Percentiles rank a stretch among this genome's conserved stretches.
Evolutionary conservation across 2,329 filamentous ascomycete genomes (phyloP).

Genomic region (Epichloe bromicola): DNA sequence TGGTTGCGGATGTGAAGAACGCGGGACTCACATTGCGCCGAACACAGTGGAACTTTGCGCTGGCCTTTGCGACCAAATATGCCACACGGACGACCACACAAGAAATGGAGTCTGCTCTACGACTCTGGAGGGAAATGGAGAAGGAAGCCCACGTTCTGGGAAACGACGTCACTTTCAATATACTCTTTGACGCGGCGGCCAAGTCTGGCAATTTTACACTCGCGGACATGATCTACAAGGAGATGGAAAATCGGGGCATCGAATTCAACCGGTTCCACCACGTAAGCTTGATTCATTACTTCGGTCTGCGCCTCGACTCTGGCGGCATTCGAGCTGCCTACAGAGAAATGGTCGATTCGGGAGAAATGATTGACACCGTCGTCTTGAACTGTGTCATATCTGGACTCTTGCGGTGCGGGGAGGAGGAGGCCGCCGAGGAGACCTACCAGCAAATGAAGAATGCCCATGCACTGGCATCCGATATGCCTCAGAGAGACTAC

Average conservation of each 20-base stretch:
- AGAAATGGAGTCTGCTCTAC: conserved; percentile 48
- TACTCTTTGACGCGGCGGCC: conserved; percentile 78
- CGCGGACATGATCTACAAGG: conserved; percentile 71
- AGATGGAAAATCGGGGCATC: conserved; percentile 61
- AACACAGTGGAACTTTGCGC: conserved; percentile 71
- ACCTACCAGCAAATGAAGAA: conserved; percentile 78
- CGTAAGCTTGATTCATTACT: conserved; percentile 70
- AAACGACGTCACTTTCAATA: conserved; percentile 78
- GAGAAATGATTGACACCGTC: conserved; percentile 78
- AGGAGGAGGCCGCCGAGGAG: conserved; percentile 62
- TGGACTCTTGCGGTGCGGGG: conserved; percentile 62
- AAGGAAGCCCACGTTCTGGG: conserved; percentile 48
- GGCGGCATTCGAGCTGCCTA: conserved; percentile 67
- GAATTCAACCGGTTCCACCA: conserved; percentile 67
- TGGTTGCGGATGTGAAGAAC: conserved; percentile 72
- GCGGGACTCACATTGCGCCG: conserved; percentile 55
- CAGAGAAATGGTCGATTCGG: conserved; percentile 65
- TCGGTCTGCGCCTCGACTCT: conserved; percentile 62
- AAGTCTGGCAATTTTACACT: conserved; percentile 75
- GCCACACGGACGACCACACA: conserved; percentile 46
- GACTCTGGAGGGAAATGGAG: conserved; percentile 87
- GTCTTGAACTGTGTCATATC: conserved; percentile 79
- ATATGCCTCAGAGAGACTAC: conserved; percentile 32
- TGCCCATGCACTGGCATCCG: conserved; percentile 29
- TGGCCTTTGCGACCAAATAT: conserved; percentile 66